Evolutionary conservation across 768 basidiomycete genomes (phyloP).

Genomic region (Suillus variegatus): DNA sequence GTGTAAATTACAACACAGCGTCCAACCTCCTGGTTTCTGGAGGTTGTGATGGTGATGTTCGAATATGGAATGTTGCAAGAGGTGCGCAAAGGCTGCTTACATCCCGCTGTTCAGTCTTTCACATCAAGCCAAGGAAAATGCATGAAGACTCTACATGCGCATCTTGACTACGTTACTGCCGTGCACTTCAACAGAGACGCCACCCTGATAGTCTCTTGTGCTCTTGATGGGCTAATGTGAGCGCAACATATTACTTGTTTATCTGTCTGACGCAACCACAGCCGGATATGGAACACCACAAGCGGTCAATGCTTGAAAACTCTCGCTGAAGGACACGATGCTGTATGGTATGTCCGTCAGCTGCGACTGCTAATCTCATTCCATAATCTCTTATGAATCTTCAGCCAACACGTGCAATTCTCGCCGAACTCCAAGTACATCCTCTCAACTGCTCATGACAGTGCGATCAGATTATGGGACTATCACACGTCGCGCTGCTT

Average conservation of each 20-base stretch:
- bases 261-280: conserved; percentile 30
- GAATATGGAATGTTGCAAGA: conserved; percentile 87
- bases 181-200: conserved; percentile 95
- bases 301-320: conserved; percentile 97
- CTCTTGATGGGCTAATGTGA: conserved; percentile 93
- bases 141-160: conserved; percentile 85
- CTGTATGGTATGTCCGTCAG: conserved; percentile 60
- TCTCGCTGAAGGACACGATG: conserved; percentile 85
- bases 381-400: neutral
- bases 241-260: conserved; percentile 26
- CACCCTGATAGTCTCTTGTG: conserved; percentile 87
- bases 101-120: neutral
- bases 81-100: conserved; percentile 45
- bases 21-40: conserved; percentile 91
- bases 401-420: conserved; percentile 88
- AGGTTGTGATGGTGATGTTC: conserved; percentile 88
- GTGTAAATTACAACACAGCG: conserved; percentile 86
- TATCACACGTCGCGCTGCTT: conserved; percentile 88
- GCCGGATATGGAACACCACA: conserved; percentile 93
- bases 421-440: conserved; percentile 96
- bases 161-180: conserved; percentile 92
- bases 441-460: conserved; percentile 91
- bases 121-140: conserved; percentile 59
- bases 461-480: conserved; percentile 92
- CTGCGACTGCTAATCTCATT: neutral